These are phyloP conservation scores for Alternaria solani DNA, from an alignment of 2,329 filamentous ascomycete species.

Conservation along the genomic window DNA sequence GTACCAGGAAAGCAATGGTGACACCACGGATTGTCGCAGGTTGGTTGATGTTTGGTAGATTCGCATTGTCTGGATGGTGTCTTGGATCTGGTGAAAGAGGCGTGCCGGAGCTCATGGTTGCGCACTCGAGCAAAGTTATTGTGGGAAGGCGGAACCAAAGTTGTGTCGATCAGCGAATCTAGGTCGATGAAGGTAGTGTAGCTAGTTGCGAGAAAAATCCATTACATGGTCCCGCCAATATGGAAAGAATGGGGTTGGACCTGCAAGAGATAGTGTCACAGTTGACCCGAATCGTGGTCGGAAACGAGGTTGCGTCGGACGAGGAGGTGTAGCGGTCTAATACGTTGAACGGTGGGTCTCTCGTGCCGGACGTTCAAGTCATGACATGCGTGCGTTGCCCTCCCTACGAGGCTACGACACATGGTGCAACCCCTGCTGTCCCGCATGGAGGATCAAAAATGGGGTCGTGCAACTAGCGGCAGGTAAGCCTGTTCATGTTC, in stretches of 20 bases:
- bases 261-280: not conserved
- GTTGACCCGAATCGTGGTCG: constrained; percentile 1
- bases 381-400: constrained; percentile 19
- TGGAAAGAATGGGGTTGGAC: constrained; percentile 1
- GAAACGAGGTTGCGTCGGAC: constrained; percentile 7
- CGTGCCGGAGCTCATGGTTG: constrained; percentile 6
- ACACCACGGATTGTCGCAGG: constrained; percentile 41
- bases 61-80: constrained; percentile 37
- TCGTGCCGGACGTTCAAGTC: constrained; percentile 9
- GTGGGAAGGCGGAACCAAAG: not conserved
- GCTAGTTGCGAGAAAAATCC: constrained; percentile 7
- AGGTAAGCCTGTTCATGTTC: constrained; percentile 19
- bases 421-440: constrained; percentile 22
- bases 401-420: constrained; percentile 14
- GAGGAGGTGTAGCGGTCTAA: constrained; percentile 15
- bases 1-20: constrained; percentile 41
- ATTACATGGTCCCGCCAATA: constrained; percentile 12
- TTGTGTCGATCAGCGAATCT: not conserved
- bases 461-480: constrained; percentile 24
- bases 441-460: constrained; percentile 26
- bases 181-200: constrained; percentile 1
- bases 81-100: constrained; percentile 12
- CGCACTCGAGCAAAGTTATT: not conserved
- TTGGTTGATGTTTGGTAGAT: constrained; percentile 40
- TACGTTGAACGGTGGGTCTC: constrained; percentile 14